Evolutionary conservation across 352 stramenopile genomes (phyloP).

Genomic region (Elongisporangium anandrum): DNA sequence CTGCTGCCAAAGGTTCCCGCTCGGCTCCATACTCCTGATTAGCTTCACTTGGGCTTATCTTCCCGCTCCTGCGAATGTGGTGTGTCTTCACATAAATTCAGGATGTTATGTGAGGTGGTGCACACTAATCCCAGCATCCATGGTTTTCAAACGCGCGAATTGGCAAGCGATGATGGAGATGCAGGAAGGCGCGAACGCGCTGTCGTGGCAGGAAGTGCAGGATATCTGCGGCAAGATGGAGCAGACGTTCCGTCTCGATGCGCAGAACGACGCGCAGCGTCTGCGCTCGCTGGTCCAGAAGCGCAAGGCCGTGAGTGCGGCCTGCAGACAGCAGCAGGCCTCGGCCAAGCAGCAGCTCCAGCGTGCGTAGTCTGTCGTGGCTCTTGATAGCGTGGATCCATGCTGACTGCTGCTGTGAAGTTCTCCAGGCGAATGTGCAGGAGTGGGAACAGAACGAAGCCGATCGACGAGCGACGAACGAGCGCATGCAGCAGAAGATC

Average conservation of each 20-base stretch:
- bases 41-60: neutral
- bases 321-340: slow-evolving; percentile 35
- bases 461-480: slow-evolving; percentile 34
- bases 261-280: slow-evolving; percentile 46
- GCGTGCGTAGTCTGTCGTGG: slow-evolving; percentile 31
- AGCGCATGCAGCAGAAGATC: slow-evolving; percentile 46
- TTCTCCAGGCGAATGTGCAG: slow-evolving; percentile 50
- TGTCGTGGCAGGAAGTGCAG: slow-evolving; percentile 65
- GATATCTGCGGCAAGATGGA: slow-evolving; percentile 67
- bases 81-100: neutral
- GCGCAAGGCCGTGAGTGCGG: slow-evolving; percentile 51
- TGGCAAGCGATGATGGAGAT: neutral
- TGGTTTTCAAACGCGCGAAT: neutral
- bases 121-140: neutral
- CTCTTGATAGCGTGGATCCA: no score
- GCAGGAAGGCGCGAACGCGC: slow-evolving; percentile 4
- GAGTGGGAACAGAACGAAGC: slow-evolving; percentile 64
- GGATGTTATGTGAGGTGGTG: no score
- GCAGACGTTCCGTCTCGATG: slow-evolving; percentile 55
- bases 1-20: slow-evolving; percentile 74
- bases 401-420: no score
- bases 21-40: slow-evolving; percentile 3
- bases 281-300: slow-evolving; percentile 54
- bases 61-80: neutral
- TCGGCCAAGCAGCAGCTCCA: slow-evolving; percentile 47